These are phyloP conservation scores for Piper betle DNA, from an alignment of 164 flowering plant genomes.

Conservation along the genomic window DNA sequence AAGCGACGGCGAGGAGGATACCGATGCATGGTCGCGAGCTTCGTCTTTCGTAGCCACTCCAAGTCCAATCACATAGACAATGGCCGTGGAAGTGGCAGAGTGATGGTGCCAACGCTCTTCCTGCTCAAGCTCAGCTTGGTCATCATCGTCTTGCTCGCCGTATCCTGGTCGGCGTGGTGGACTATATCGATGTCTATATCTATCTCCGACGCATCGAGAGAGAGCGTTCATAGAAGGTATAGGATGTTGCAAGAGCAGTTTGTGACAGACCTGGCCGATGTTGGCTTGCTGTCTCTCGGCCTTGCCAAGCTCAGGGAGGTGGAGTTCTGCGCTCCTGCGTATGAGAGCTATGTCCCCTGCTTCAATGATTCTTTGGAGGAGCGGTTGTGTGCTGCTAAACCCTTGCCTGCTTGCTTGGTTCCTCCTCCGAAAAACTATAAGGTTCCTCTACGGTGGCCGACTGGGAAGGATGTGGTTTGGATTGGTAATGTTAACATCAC, in stretches of 20 bases:
- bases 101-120: constrained; percentile 9
- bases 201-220: constrained; percentile 51
- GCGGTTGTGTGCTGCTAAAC: constrained; percentile 29
- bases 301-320: constrained; percentile 54
- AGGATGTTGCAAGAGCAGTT: constrained; percentile 73
- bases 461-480: constrained; percentile 94
- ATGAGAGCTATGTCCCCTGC: constrained; percentile 73
- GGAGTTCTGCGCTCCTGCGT: constrained; percentile 54
- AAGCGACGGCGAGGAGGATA: too few relatives aligned
- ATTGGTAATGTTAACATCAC: constrained; percentile 78
- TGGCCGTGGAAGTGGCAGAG: too few relatives aligned
- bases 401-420: constrained; percentile 48
- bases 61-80: too few relatives aligned
- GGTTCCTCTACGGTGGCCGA: constrained; percentile 93
- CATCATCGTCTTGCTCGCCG: constrained; percentile 51
- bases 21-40: too few relatives aligned
- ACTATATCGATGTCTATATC: constrained; percentile 24
- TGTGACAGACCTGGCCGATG: constrained; percentile 66
- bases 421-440: constrained; percentile 69
- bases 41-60: too few relatives aligned
- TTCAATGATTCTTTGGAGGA: constrained; percentile 50
- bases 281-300: constrained; percentile 70
- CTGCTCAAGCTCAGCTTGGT: constrained; percentile 55
- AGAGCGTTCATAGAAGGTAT: constrained; percentile 41
- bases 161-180: constrained; percentile 89